These are phyloP conservation scores for Aureobasidium zeae DNA, from an alignment of 2,329 filamentous ascomycete species.

Conservation along the genomic window DNA sequence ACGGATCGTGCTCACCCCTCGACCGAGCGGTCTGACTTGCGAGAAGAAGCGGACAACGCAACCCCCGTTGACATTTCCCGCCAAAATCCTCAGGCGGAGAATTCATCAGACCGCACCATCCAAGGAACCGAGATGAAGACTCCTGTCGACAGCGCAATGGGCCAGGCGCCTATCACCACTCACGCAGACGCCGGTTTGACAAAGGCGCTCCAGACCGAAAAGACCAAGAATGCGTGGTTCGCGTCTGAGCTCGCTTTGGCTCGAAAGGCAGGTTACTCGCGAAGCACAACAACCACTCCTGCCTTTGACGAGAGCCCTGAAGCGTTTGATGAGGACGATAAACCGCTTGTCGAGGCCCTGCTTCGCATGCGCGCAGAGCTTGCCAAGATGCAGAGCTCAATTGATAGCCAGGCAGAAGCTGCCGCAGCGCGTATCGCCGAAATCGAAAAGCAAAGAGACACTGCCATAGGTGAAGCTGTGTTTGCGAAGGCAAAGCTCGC, in stretches of 20 bases:
- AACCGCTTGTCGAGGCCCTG: conserved; percentile 82
- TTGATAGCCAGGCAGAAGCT: conserved; percentile 77
- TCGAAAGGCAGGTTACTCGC: conserved; percentile 77
- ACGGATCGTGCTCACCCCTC: neutral
- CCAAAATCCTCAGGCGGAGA: neutral
- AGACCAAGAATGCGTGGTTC: conserved; percentile 92
- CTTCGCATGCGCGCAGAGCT: conserved; percentile 85
- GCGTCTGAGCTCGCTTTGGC: conserved; percentile 89
- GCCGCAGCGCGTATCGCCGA: conserved; percentile 87
- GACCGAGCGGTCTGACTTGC: neutral
- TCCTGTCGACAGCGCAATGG: conserved; percentile 39
- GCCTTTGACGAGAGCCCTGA: conserved; percentile 68
- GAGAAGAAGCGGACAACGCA: conserved; percentile 8
- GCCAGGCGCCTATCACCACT: conserved; percentile 51
- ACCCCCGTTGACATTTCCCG: neutral
- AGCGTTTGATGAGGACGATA: conserved; percentile 83
- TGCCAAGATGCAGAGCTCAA: conserved; percentile 76
- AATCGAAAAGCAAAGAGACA: conserved; percentile 87
- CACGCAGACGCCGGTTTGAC: conserved; percentile 63
- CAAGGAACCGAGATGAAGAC: conserved; percentile 9
- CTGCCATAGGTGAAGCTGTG: conserved; percentile 86
- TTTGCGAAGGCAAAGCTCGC: conserved; percentile 91
- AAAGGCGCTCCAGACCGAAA: conserved; percentile 76
- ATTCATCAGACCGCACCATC: neutral
- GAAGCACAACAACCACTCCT: conserved; percentile 51